Conservation (phyloP, 768 basidiomycete species). For the Lactarius tabidus region DNA sequence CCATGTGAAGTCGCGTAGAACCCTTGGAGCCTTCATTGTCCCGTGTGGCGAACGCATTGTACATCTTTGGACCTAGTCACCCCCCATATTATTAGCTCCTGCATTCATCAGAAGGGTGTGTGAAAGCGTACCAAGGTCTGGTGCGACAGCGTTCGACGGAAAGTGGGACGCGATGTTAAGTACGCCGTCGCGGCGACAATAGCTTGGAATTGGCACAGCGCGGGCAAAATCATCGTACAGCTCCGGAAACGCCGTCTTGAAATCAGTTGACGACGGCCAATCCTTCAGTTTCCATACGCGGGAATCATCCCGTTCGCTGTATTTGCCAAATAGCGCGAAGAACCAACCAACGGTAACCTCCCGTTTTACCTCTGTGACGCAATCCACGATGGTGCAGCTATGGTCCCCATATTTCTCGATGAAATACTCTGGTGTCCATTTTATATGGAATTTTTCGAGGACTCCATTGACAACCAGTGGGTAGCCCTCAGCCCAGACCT, state of each 20-base stretch:
- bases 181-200: constrained; percentile 83
- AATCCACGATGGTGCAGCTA: constrained; percentile 55
- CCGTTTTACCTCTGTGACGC: constrained; percentile 15
- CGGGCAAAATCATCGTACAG: constrained; percentile 80
- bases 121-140: constrained; percentile 61
- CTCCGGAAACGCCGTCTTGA: constrained; percentile 76
- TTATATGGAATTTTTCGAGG: constrained; percentile 55
- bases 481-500: constrained; percentile 67
- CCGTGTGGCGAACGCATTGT: constrained; percentile 78
- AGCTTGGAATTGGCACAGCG: constrained; percentile 83
- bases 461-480: constrained; percentile 76
- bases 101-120: background rate
- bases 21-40: constrained; percentile 70
- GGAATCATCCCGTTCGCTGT: constrained; percentile 42
- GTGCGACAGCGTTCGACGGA: constrained; percentile 70
- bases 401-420: constrained; percentile 59
- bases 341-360: constrained; percentile 23
- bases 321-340: constrained; percentile 18
- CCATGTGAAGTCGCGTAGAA: constrained; percentile 88
- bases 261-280: constrained; percentile 88
- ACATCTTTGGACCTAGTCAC: constrained; percentile 82
- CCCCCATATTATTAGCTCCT: constrained; percentile 1
- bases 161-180: constrained; percentile 88
- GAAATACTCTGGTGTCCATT: constrained; percentile 86
- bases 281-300: constrained; percentile 61